Evolutionary conservation across 2,329 filamentous ascomycete species (phyloP), one percentile per base, ranked within the genome.

Genomic region (Apiospora sp.): DNA sequence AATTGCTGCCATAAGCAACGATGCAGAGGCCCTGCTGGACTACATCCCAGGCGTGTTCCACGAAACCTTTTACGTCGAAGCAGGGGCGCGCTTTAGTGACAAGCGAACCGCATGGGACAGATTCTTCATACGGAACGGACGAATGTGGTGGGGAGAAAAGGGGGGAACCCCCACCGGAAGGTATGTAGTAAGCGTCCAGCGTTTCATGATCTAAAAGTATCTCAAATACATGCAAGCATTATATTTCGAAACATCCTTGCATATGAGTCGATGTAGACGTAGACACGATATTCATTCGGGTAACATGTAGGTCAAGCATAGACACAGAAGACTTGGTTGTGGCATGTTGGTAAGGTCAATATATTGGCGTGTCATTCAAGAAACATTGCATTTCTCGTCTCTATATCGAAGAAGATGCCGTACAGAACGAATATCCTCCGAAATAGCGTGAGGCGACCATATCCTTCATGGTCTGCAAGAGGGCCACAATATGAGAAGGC

Each of bases 321-420:
- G 13, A 6, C 30, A 37, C 4, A 22, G 19, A 30, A 30, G 16
- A 37, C 16, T 22, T 22, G n/a, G 34, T 5, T 41, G 4, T n/a
- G 22, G n/a, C 34, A 41, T 19, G 22, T 41, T 64, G 51, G 51
- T 14, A 41, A 64, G 58, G 34, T 37, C 34, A 64, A n/a, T 5
- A 41, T 41, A 34, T 3, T 41, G 19, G 19, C 14, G 14, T 24
- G 58, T 64, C 58, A 64, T 64, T 64, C 58, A 64, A 64, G 27
- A 41, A 64, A 64, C 58, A 64, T 64, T 64, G 58, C 58, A 64
- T 64, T 64, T 64, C 58, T 64, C 58, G 58, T 64, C 34, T 64
- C 58, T 41, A 64, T 64, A 64, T 64, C 58, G 58, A 64, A 64
- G 58, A 64, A 64, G 58, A 64, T 64, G 58, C 58, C 58, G 58